A percentile compares a stretch with the other conserved stretches of the same genome.
Conservation (phyloP, 371 early-diverging fungal species). For the Mucor sp. region DNA sequence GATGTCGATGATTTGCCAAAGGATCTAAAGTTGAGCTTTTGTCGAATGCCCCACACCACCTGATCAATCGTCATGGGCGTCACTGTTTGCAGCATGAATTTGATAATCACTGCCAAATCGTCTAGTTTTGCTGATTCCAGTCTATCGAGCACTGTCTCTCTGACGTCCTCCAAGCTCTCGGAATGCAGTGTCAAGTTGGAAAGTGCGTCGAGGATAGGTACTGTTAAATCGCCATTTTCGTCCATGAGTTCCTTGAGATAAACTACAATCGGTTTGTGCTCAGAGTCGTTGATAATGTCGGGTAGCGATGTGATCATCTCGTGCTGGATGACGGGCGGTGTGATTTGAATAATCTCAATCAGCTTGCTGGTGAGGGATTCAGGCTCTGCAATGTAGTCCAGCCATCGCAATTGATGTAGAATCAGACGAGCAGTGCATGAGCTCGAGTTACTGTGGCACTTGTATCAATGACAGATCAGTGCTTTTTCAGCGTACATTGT, state of each 20-base stretch:
- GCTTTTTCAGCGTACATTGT: background rate
- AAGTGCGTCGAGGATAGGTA: conserved; percentile 76
- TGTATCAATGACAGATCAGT: background rate
- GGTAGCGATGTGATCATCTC: conserved; percentile 78
- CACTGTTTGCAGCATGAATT: conserved; percentile 71
- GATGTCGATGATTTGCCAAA: conserved; percentile 35
- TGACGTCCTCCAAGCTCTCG: conserved; percentile 57
- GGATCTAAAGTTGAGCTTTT: conserved; percentile 59
- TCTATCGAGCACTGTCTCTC: conserved; percentile 61
- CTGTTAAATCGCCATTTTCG: conserved; percentile 61
- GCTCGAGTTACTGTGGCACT: conserved; percentile 31
- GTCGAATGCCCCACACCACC: conserved; percentile 53
- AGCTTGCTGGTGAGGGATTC: conserved; percentile 63
- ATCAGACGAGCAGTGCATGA: conserved; percentile 67
- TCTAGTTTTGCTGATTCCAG: conserved; percentile 70
- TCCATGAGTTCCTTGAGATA: conserved; percentile 69
- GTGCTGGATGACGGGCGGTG: conserved; percentile 67
- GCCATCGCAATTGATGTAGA: conserved; percentile 78
- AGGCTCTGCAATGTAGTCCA: conserved; percentile 76
- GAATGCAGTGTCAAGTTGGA: conserved; percentile 68
- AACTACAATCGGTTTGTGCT: conserved; percentile 66
- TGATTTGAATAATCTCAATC: conserved; percentile 71
- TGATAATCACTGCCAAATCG: conserved; percentile 72
- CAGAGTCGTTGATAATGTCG: conserved; percentile 78
- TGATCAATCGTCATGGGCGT: conserved; percentile 45